phyloP scores from a whole-genome alignment of 768 basidiomycete genomes.

The Lactifluus volemus region DNA sequence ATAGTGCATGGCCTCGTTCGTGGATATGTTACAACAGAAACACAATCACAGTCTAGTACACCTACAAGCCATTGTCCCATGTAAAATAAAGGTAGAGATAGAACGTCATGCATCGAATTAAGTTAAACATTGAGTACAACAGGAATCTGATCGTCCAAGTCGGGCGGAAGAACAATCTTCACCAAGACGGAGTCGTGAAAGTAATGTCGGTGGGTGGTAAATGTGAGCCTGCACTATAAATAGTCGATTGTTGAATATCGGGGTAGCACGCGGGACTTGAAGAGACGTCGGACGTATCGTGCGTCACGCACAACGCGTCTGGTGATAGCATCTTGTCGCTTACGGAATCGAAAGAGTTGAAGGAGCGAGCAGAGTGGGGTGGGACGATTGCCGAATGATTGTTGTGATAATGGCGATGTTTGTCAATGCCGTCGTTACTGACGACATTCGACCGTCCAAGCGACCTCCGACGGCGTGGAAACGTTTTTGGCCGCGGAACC shows the following conservation, averaged over 20 bases:
- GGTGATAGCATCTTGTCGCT: not conserved
- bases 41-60: too few relatives aligned
- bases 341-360: not conserved
- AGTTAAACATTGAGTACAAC: not conserved
- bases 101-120: not conserved
- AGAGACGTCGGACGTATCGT: not conserved
- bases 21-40: too few relatives aligned
- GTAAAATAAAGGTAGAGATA: not conserved
- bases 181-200: not conserved
- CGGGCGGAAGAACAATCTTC: not conserved
- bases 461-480: conserved; percentile 3
- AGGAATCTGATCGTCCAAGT: not conserved
- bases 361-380: not conserved
- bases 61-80: not conserved
- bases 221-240: not conserved
- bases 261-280: not conserved
- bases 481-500: conserved; percentile 44
- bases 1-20: too few relatives aligned
- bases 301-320: not conserved
- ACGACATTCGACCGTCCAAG: not conserved
- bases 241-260: not conserved
- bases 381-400: not conserved
- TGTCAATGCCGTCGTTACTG: not conserved
- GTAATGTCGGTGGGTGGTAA: not conserved
- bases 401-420: not conserved